A percentile compares a stretch with the other conserved stretches of the same genome.
Evolutionary conservation across 2,329 filamentous ascomycete genomes (phyloP).

Genomic region (Diaporthe longicolla): DNA sequence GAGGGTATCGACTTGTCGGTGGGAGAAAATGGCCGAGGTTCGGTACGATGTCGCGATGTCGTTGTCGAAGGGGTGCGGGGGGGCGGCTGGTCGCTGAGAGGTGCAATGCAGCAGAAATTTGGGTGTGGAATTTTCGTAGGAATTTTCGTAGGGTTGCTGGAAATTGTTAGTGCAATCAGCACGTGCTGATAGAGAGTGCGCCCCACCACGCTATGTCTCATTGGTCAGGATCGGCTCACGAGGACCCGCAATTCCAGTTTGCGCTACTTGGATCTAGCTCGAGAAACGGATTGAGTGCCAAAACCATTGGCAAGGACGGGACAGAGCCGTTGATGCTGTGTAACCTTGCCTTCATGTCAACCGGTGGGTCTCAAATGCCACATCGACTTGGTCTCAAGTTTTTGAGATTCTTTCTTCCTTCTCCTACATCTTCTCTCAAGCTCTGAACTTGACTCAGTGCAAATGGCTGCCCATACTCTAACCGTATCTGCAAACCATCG

Average conservation of each 20-base stretch:
- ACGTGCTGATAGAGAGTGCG: constrained; percentile 27
- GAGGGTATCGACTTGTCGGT: constrained; percentile 38
- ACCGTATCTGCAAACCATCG: neutral
- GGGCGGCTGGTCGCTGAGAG: constrained; percentile 8
- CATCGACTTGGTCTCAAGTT: neutral
- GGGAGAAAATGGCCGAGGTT: constrained; percentile 42
- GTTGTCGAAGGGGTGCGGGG: constrained; percentile 37
- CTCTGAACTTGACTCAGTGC: no score
- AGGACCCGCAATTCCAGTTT: neutral
- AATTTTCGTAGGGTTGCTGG: constrained; percentile 25
- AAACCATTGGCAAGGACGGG: neutral
- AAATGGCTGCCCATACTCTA: neutral
- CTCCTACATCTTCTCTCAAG: neutral
- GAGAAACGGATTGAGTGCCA: neutral
- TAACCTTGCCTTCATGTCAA: neutral
- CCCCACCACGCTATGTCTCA: neutral
- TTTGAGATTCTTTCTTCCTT: accelerated
- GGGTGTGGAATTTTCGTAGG: constrained; percentile 35
- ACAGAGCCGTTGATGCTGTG: neutral
- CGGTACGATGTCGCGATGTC: constrained; percentile 39
- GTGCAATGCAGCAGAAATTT: constrained; percentile 39
- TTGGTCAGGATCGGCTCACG: neutral
- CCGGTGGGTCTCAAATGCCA: neutral
- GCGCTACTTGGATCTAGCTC: neutral
- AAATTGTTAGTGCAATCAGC: constrained; percentile 41